A percentile compares a stretch with the other conserved stretches of the same genome.
Conservation (phyloP, 2,329 filamentous ascomycete genomes). For the Emmonsia crescens region DNA sequence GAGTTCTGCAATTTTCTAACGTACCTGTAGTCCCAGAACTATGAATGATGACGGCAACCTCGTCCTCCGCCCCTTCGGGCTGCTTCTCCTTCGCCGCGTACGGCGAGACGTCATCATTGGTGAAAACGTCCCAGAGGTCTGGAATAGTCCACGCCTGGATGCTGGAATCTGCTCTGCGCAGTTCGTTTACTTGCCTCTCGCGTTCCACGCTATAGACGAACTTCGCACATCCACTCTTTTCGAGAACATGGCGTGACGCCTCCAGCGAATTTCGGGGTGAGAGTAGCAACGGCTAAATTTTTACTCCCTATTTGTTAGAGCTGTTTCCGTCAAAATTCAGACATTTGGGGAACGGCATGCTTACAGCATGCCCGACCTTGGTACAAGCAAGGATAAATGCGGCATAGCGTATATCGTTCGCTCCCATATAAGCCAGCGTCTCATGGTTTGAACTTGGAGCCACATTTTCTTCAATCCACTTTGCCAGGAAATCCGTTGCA, state of each 20-base stretch:
- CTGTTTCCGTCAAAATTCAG: constrained; percentile 18
- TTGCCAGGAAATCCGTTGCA: constrained; percentile 15
- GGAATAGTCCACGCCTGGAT: constrained; percentile 10
- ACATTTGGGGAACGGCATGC: constrained; percentile 13
- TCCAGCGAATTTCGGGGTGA: constrained; percentile 16
- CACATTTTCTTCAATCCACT: constrained; percentile 19
- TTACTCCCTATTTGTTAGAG: neutral
- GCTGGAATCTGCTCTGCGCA: constrained; percentile 8
- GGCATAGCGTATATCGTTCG: constrained; percentile 16
- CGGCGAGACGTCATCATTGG: constrained; percentile 1
- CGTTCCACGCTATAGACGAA: constrained; percentile 12
- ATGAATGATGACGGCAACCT: constrained; percentile 21
- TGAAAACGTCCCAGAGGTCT: constrained; percentile 12
- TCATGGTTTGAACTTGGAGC: constrained; percentile 9
- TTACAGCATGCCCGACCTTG: constrained; percentile 11
- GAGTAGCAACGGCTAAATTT: constrained; percentile 17
- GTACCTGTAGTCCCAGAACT: constrained; percentile 30
- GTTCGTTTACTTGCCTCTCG: constrained; percentile 17
- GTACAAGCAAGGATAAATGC: constrained; percentile 14
- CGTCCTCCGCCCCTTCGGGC: constrained; percentile 16
- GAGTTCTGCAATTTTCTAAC: neutral
- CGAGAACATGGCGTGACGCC: constrained; percentile 14
- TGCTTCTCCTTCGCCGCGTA: constrained; percentile 15
- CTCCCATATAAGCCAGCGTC: constrained; percentile 13
- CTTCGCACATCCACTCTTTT: constrained; percentile 6